Base-by-base conservation (phyloP, 768 basidiomycete species). In the Leccinum uliginosum region DNA sequence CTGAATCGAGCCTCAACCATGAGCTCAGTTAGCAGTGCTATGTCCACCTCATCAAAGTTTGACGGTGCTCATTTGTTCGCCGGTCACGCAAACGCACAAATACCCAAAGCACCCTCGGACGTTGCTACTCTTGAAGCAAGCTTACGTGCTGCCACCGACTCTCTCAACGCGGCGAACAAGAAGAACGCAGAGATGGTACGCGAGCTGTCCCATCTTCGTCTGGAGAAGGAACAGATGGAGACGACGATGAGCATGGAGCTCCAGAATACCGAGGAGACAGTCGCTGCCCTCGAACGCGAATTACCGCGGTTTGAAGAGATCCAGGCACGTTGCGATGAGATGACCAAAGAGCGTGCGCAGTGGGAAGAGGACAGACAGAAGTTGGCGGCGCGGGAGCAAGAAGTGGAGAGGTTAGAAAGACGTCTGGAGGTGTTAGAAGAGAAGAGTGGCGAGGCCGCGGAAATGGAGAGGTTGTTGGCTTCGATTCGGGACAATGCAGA, bases 11-110 rank as follows among this genome's bases (percentile, higher is more conserved):
- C 72, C 56, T 79, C 82, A 3, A 73, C 79, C 17, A 74, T 81
- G 63, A 84, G 81, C 62, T 81, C 83, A 0, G 71, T 73, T 21
- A 73, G 76, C 26, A 79, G 77, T 46, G 59, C 71, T 14, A 71
- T 75, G 3, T 74, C 78, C 1, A 71, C 78, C 12, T 73, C 81
- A 6, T 73, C 78, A n/a, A 83, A 82, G 38, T 94, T 94, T 67
- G 89, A 91, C 53, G 90, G 90, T 12, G 83, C 87, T 0, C 91
- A 93, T 73, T 76, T 93, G 53, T 93, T 93, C 61, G 89, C 93
- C 0, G 91, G 92, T 0, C 88, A 93, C 61, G 83, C 81, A 4
- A 80, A 84, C 45, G 80, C 89, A 5, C 73, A 88, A 17, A 74
- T 87, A 0, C 74, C 74, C 29, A 70, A 77, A 43, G 75, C 76